Evolutionary conservation across 345 rosid genomes (phyloP).

Genomic region (Psidium friedrichsthalianum): DNA sequence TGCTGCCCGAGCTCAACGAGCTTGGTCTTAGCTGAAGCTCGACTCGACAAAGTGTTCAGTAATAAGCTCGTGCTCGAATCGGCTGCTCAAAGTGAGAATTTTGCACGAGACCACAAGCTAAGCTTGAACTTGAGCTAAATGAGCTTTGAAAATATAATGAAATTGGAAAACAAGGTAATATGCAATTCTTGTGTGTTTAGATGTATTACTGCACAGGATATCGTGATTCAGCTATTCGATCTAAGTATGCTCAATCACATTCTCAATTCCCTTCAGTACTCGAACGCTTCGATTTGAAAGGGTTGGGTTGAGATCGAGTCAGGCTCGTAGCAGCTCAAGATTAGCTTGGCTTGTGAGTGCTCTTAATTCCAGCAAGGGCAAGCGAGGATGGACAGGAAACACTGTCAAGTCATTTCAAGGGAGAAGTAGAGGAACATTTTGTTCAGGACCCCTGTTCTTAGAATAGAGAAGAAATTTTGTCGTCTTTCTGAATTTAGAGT

Average conservation of each 20-base stretch:
- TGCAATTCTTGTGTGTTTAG: neutral
- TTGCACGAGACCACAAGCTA: neutral
- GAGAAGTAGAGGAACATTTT: neutral
- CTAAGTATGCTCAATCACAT: neutral
- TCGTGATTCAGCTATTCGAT: neutral
- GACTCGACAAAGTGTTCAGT: neutral
- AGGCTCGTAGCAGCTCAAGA: neutral
- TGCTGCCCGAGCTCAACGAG: neutral
- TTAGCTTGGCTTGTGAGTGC: neutral
- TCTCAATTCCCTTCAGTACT: neutral
- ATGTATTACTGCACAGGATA: neutral
- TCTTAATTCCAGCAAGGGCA: neutral
- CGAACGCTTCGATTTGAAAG: neutral
- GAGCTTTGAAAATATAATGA: too few species aligned
- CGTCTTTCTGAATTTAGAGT: neutral
- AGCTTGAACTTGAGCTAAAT: neutral
- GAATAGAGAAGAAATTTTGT: neutral
- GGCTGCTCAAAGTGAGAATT: neutral
- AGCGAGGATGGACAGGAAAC: neutral
- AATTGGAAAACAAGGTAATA: neutral
- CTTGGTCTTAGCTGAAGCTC: neutral
- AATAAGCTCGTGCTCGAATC: neutral
- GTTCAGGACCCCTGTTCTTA: neutral
- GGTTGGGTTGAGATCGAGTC: neutral
- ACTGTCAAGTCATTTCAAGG: neutral